These are phyloP conservation scores for Paragyromitra xinjiangensis DNA, from an alignment of 495 filamentous ascomycete genomes.

Conservation along the genomic window DNA sequence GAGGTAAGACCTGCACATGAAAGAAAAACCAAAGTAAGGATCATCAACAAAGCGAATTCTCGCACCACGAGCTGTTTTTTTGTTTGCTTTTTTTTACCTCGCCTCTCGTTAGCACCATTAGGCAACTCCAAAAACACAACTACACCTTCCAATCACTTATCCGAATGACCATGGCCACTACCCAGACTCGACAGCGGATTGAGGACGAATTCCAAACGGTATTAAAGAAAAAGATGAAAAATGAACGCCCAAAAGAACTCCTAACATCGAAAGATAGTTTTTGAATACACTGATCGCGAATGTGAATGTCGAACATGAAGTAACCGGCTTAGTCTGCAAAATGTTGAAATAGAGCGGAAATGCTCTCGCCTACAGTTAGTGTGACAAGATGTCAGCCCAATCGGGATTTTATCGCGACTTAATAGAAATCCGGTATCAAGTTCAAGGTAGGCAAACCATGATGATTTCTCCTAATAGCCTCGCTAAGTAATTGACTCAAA, in stretches of 20 bases:
- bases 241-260: constrained; percentile 44
- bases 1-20: constrained; percentile 19
- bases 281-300: constrained; percentile 52
- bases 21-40: constrained; percentile 32
- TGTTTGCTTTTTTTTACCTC: constrained; percentile 20
- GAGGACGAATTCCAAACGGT: constrained; percentile 21
- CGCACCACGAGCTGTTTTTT: constrained; percentile 15
- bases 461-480: constrained; percentile 94
- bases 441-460: constrained; percentile 73
- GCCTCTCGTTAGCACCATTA: constrained; percentile 25
- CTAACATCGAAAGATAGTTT: constrained; percentile 49
- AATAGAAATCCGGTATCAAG: constrained; percentile 42
- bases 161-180: constrained; percentile 7
- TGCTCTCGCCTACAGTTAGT: constrained; percentile 68
- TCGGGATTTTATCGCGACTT: constrained; percentile 51
- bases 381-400: constrained; percentile 50
- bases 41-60: constrained; percentile 23
- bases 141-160: constrained; percentile 16
- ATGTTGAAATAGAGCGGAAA: constrained; percentile 84
- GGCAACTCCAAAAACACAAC: constrained; percentile 25
- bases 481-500: constrained; percentile 82
- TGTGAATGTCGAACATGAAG: constrained; percentile 29
- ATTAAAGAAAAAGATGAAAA: constrained; percentile 44
- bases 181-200: constrained; percentile 12
- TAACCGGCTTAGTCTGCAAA: constrained; percentile 63